Conservation (phyloP, 2,329 filamentous ascomycete genomes). For the Aquanectria penicillioides region DNA sequence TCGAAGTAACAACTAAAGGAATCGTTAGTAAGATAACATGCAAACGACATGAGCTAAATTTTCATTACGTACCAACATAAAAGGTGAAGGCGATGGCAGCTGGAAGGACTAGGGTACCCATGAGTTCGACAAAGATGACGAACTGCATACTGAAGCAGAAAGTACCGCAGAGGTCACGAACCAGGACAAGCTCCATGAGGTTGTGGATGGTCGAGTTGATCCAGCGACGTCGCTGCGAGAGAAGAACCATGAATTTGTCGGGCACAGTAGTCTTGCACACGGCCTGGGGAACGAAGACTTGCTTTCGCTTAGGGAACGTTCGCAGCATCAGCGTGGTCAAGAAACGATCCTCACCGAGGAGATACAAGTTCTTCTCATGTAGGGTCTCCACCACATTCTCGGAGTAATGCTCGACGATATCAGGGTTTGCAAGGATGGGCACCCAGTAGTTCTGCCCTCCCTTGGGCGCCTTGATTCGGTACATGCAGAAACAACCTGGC, state of each 20-base stretch:
- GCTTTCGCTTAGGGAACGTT: slow-evolving; percentile 98
- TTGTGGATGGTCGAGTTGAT: slow-evolving; percentile 99
- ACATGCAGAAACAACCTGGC: slow-evolving; percentile 99
- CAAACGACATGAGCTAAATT: neutral
- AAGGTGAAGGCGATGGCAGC: slow-evolving; percentile 97
- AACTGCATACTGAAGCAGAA: slow-evolving; percentile 99
- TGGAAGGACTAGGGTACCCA: slow-evolving; percentile 93
- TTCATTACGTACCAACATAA: slow-evolving; percentile 80
- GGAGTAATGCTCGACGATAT: slow-evolving; percentile 98
- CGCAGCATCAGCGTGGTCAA: slow-evolving; percentile 97
- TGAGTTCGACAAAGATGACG: slow-evolving; percentile 92
- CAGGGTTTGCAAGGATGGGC: slow-evolving; percentile 96
- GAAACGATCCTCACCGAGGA: slow-evolving; percentile 94
- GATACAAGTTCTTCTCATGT: slow-evolving; percentile 94
- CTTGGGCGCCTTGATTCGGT: slow-evolving; percentile 98
- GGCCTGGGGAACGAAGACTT: slow-evolving; percentile 97
- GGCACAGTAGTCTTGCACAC: slow-evolving; percentile 99
- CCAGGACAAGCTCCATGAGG: slow-evolving; percentile 94
- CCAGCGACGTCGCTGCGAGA: slow-evolving; percentile 96
- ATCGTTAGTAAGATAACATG: slow-evolving; percentile 6
- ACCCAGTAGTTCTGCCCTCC: slow-evolving; percentile 99
- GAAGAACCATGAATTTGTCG: slow-evolving; percentile 87
- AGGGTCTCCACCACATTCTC: slow-evolving; percentile 98
- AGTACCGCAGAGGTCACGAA: slow-evolving; percentile 94
- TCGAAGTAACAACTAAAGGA: slow-evolving; percentile 80